Base-by-base conservation (phyloP, 1,284 basidiomycete genomes). In the Coniophora puteana region DNA sequence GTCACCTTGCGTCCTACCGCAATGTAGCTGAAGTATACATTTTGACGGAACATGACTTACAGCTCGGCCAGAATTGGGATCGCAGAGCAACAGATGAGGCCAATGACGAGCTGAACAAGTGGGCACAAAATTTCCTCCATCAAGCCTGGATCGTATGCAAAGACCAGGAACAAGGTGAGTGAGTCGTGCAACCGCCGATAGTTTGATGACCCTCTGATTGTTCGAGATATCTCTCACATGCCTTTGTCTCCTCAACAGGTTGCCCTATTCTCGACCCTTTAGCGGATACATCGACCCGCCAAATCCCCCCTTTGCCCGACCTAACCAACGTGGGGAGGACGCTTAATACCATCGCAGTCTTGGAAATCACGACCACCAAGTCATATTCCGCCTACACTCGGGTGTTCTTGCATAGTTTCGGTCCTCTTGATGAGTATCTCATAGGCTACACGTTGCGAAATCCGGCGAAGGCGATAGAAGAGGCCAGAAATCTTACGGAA, bases 381-480 rank as follows among this genome's bases (percentile, higher is more conserved):
- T 58, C 64, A 34, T 80, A 78, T 49, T 78, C 76, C 13, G 69
- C 76, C 0, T 68, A 68, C n/a, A 76, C 74, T 12, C 67, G 76
- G 25, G 51, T 67, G 2, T 78, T 79, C 54, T 55, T 80, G 11
- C 59, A 59, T 21, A 55, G 53, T 4, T 59, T 78, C 33, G 65
- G 58, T 4, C 41, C 58, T 8, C 43, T 74, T 3, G 71, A 78
- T 47, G 77, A 80, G 51, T 47, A 57, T 30, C 52, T 62, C 4
- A 62, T 78, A 11, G 68, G 67, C 10, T 59, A 61, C 7, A 72
- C 71, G 0, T 63, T 80, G 28, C 76, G 73, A 48, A 59, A 78
- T 50, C 76, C 77, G 1, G 62, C 68, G 7, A 51, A 59, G 13
- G 73, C 71, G 1, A 55, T 76, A 4, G 58, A 67, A 46, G 65